Base-by-base conservation (phyloP, 2,329 filamentous ascomycete genomes). In the Blastomyces silverae region DNA sequence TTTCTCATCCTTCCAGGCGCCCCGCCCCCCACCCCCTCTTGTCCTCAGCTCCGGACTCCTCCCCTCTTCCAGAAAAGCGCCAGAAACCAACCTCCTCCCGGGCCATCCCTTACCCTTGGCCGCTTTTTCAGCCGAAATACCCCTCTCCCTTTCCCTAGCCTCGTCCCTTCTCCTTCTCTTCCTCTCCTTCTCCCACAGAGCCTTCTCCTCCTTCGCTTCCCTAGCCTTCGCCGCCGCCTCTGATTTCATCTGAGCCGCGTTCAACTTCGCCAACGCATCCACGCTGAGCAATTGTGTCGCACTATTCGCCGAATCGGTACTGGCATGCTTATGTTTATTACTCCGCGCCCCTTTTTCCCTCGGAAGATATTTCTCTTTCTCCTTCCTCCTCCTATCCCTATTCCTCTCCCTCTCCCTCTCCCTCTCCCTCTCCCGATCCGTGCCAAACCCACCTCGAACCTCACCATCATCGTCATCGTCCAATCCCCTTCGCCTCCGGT, bases 31-130 rank as follows among this genome's bases (percentile, higher is more conserved):
- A 79, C 76, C 68, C 72, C 68, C 82, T 78, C 71, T 83, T 77
- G 71, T 83, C 79, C 67, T 82, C 77, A 75, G 82, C 79, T 73
- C 83, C 72, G 77, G 72, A 57, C 72, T 74, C 48, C 75, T 80
- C 0, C 88, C 88, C 73, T 91, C 88, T 71, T 91, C 89, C 69
- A 89, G 78, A 22, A 88, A 77, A 0, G 87, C 86, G 25, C 88
- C 88, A 67, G 88, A 91, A 25, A 89, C 87, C n/a, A 89, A 80
- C 66, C 89, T 79, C 64, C 81, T 82, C 71, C 85, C 85, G 68
- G 65, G 70, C 66, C 63, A 74, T 65, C 56, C 71, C 64, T 61
- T 65, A 61, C 55, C 70, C 67, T 50, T 69, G 70, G 66, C 69
- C 67, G 67, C 68, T 66, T 72, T 64, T 63, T 71, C 58, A 66